These are phyloP conservation scores for Taphrina flavorubra DNA, from an alignment of 1,139 yeast species.

Conservation along the genomic window DNA sequence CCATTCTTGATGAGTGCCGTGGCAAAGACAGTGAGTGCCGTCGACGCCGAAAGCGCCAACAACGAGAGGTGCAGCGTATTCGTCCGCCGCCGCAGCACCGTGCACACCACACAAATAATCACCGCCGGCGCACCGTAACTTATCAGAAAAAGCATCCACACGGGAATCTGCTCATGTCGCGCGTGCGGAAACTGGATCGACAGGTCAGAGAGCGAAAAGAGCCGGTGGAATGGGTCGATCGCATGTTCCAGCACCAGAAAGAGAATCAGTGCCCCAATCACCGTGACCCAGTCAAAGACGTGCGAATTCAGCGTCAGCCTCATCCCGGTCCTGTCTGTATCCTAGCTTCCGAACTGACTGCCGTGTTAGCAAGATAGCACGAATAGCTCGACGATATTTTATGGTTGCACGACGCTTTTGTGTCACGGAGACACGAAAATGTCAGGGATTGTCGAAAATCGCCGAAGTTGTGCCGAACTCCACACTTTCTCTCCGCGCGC, in stretches of 20 bases:
- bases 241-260: slow-evolving; percentile 41
- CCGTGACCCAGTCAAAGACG: slow-evolving; percentile 36
- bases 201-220: slow-evolving; percentile 63
- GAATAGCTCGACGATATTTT: no score
- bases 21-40: slow-evolving; percentile 56
- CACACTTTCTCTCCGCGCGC: neutral
- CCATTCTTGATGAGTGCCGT: slow-evolving; percentile 73
- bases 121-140: slow-evolving; percentile 57
- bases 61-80: slow-evolving; percentile 60
- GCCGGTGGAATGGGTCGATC: slow-evolving; percentile 50
- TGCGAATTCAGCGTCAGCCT: slow-evolving; percentile 14
- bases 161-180: slow-evolving; percentile 64
- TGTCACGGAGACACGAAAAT: neutral
- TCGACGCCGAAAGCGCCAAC: slow-evolving; percentile 60
- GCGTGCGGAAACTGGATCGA: slow-evolving; percentile 78
- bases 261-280: slow-evolving; percentile 27
- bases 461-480: slow-evolving; percentile 7
- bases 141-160: slow-evolving; percentile 51
- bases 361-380: no score
- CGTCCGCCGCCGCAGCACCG: slow-evolving; percentile 49
- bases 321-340: neutral
- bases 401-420: no score
- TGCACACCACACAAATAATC: slow-evolving; percentile 52
- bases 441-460: neutral
- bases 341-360: no score